Evolutionary conservation across 768 basidiomycete genomes (phyloP).

Genomic region (Boletus edulis): DNA sequence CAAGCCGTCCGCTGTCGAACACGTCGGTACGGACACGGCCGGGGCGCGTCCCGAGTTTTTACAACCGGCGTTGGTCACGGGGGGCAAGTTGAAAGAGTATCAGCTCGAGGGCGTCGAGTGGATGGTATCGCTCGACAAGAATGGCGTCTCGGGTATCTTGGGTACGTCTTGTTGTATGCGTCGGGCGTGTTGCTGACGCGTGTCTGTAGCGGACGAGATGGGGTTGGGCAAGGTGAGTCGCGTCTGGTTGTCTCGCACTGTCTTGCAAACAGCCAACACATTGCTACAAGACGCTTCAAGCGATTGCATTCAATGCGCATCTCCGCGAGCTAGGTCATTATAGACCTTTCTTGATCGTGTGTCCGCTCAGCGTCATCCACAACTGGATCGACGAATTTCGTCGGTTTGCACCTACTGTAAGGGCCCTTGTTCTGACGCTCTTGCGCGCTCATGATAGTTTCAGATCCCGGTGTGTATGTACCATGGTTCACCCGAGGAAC

Average conservation of each 20-base stretch:
- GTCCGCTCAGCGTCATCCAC: constrained; percentile 89
- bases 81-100: constrained; percentile 83
- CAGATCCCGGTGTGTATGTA: constrained; percentile 90
- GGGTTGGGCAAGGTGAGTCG: constrained; percentile 75
- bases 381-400: constrained; percentile 88
- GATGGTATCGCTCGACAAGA: constrained; percentile 88
- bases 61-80: constrained; percentile 81
- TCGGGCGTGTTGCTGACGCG: constrained; percentile 2
- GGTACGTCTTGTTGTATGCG: constrained; percentile 41
- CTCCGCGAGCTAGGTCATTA: constrained; percentile 70
- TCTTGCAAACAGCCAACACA: not conserved
- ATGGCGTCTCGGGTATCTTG: constrained; percentile 78
- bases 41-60: constrained; percentile 42
- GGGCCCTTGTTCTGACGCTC: constrained; percentile 16
- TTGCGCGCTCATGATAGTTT: not conserved
- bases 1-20: constrained; percentile 12
- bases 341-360: constrained; percentile 83
- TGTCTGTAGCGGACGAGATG: constrained; percentile 85
- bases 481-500: constrained; percentile 79
- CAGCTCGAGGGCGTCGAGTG: constrained; percentile 94
- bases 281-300: constrained; percentile 77
- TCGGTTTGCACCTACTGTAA: constrained; percentile 77
- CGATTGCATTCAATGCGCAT: constrained; percentile 90
- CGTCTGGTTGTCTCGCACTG: not conserved
- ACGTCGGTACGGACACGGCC: not conserved